Base-by-base conservation (phyloP, 495 filamentous ascomycete species). In the Annulohypoxylon nitens region DNA sequence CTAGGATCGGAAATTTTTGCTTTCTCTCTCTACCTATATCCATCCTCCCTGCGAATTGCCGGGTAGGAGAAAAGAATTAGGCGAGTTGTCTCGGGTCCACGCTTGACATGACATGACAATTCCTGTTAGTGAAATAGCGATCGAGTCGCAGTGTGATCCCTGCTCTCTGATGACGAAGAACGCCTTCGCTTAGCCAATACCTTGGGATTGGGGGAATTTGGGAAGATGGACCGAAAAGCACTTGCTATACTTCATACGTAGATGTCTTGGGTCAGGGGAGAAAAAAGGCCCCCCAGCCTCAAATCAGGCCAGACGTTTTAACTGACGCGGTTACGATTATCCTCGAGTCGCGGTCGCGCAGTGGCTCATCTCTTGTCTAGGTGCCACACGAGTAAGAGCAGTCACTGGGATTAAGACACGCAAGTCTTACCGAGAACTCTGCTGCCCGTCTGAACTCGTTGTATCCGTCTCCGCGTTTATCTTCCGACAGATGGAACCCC, bases 11-110 rank as follows among this genome's bases (percentile, higher is more conserved):
- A 68, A 67, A 67, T 51, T 69, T 73, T 64, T 26, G 34, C 60
- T 64, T 54, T 45, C 18, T 50, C 43, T 20, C 62, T 14, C 39
- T 43, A 30, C 14, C 50, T 47, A 23, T 23, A 23, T 23, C 20
- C 20, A 23, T 33, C 47, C 30, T 30, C 45, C 39, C 61, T 64
- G 64, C 41, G 41, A 60, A 45, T 64, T 72, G 71, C 66, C 76
- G 71, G 65, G 62, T 68, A 74, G 71, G 69, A 69, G 64, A 67
- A 70, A 70, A 69, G 54, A 67, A 69, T 73, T 78, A 78, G 69
- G 75, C 76, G 76, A 78, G 75, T 67, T 77, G 76, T 78, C 76
- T 78, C 76, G 76, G 76, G 67, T 67, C 51, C 26, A 70, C 41
- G 51, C 74, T 59, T 76, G 76, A 63, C 69, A 53, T 67, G 65